Evolutionary conservation across 2,329 filamentous ascomycete species (phyloP).

Genomic region (Rhynchosporium agropyri): DNA sequence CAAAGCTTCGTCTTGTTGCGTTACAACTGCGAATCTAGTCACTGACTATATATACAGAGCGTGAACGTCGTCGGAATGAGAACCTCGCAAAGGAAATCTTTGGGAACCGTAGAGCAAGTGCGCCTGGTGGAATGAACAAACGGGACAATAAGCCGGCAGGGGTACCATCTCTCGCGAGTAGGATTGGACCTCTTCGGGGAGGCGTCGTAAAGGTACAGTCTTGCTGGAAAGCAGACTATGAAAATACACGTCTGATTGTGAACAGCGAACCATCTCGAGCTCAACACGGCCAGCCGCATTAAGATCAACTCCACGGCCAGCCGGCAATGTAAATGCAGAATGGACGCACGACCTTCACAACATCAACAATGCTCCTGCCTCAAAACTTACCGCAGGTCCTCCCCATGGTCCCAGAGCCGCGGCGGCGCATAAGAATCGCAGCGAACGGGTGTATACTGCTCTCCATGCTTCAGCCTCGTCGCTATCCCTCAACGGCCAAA

Average conservation of each 20-base stretch:
- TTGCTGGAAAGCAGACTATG: background rate
- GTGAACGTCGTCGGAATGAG: conserved; percentile 72
- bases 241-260: conserved; percentile 24
- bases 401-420: conserved; percentile 39
- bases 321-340: conserved; percentile 64
- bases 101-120: conserved; percentile 60
- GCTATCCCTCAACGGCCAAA: conserved; percentile 41
- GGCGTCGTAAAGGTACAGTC: conserved; percentile 69
- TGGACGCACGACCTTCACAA: conserved; percentile 73
- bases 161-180: conserved; percentile 64
- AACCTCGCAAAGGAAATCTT: conserved; percentile 74
- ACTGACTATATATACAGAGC: conserved; percentile 42
- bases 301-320: conserved; percentile 32
- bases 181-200: conserved; percentile 48
- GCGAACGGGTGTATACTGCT: conserved; percentile 36
- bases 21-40: background rate
- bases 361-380: conserved; percentile 47
- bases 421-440: conserved; percentile 33
- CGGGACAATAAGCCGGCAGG: conserved; percentile 48
- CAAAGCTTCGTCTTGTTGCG: background rate
- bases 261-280: conserved; percentile 29
- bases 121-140: conserved; percentile 51
- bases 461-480: conserved; percentile 39
- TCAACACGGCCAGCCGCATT: conserved; percentile 35
- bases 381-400: conserved; percentile 46